Base-by-base conservation (phyloP, 345 rosid genomes). In the Salix arbutifolia region DNA sequence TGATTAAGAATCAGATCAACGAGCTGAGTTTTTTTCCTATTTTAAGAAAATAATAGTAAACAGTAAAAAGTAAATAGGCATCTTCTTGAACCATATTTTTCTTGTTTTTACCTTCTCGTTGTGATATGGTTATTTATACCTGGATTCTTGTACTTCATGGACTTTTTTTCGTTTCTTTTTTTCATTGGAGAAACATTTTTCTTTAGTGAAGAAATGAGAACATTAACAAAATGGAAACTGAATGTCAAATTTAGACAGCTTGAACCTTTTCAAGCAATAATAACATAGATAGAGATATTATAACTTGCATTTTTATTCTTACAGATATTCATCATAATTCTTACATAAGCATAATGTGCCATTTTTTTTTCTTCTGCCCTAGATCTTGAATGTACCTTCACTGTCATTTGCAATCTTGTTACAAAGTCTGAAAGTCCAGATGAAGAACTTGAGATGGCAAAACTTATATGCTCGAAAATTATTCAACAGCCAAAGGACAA, bases 321-420 rank as follows among this genome's bases (percentile, higher is more conserved):
- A 31, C 19, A 13, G 18, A 13, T 37, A 31, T 21, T n/a, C 8
- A 21, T 52, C 28, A 33, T 37, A 2, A 64, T 52, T 67, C 53
- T 21, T 12, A 35, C 9, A 17, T 60, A 14, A 71, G 28, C 56
- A 33, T 52, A 6, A 4, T 30, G 31, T 52, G 14, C 17, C 26
- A 6, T 3, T 37, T 71, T 23, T 74, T 31, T 65, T 0, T 62
- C 35, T 78, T 77, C 28, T 58, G 48, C 75, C 89, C 70, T 88
- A 94, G 99, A 96, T 88, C 88, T 94, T 48, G 98, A 96, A 84
- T 96, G 99, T 68, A 85, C 90, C 85, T 96, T 94, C 90, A 92
- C 96, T 61, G 92, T 96, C 48, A 92, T 96, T 80, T 96, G 98
- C 86, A 90, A 90, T 83, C 88, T 94, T 74, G 98, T 89, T 46